Base-by-base conservation (phyloP, 2,329 filamentous ascomycete species). In the Canariomyces notabilis region DNA sequence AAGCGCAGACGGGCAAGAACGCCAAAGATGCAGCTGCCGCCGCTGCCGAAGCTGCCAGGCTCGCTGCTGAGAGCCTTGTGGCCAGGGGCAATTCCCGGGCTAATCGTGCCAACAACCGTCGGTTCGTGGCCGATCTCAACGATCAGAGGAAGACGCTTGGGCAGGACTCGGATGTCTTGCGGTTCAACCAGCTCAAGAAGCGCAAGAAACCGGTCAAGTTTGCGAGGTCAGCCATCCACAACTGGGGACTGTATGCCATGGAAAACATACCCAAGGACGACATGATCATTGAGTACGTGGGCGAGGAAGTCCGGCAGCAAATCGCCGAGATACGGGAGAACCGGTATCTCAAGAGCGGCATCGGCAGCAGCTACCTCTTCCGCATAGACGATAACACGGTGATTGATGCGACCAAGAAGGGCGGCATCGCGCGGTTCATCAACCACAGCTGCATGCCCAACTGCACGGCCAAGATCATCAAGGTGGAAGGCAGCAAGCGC, bases 261-360 rank as follows among this genome's bases (percentile, higher is more conserved):
- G 93, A 98, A 69, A 93, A 95, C 62, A 98, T 98, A 54, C 80
- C 86, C 50, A 89, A 91, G 64, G 94, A 95, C 65, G 93, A 98
- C 68, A 96, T 98, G 89, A 98, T 98, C 64, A 98, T 98, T 62
- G 93, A 98, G 70, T 98, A 98, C 64, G 93, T 98, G 9, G 93
- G 93, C 50, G 93, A 98, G 70, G 93, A 95, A 66, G 89, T 98
- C 31, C 82, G 93, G 47, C 93, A 98, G 67, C 89, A 94, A 61
- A 93, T 98, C 50, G 90, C 93, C n/a, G 93, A 98, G 67, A 82
- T 97, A 63, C 85, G 93, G 46, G 93, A 98, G 71, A 81, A 84
- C 55, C 82, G 85, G 49, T 98, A 98, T 66, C 80, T 95, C 54
- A 91, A 93, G 73, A 95, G 93, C 63, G 93, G 93, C 42, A 95